Percentiles rank a stretch among this genome's conserved stretches.
Evolutionary conservation across 345 rosid species (phyloP).

Genomic region (Eucalyptus brandiana): DNA sequence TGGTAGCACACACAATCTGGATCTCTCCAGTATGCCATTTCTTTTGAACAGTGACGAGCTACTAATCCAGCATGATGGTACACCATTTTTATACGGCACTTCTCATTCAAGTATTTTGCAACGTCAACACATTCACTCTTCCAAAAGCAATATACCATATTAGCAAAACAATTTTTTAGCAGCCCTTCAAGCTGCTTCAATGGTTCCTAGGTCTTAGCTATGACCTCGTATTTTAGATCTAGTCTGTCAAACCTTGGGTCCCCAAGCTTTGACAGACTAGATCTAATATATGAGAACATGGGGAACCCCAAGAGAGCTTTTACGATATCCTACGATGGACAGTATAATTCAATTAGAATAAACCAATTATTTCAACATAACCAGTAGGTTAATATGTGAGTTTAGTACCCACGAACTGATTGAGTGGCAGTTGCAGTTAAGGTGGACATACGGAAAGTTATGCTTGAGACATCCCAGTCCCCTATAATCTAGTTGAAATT

Average conservation of each 20-base stretch:
- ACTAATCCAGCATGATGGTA: slow-evolving; percentile 74
- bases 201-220: slow-evolving; percentile 60
- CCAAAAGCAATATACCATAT: slow-evolving; percentile 74
- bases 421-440: slow-evolving; percentile 88
- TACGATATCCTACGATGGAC: slow-evolving; percentile 48
- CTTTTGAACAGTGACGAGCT: slow-evolving; percentile 60
- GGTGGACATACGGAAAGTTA: slow-evolving; percentile 59
- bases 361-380: too few species aligned
- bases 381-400: too few species aligned
- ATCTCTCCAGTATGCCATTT: slow-evolving; percentile 78
- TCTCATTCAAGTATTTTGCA: slow-evolving; percentile 54
- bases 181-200: slow-evolving; percentile 74
- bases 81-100: slow-evolving; percentile 58
- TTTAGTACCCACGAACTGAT: slow-evolving; percentile 6
- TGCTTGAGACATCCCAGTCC: slow-evolving; percentile 73
- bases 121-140: slow-evolving; percentile 82
- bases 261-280: too few species aligned
- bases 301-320: slow-evolving; percentile 59
- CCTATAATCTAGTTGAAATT: slow-evolving; percentile 85
- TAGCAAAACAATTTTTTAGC: slow-evolving; percentile 23
- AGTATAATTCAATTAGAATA: too few species aligned
- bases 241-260: slow-evolving; percentile 49
- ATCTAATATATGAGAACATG: slow-evolving; percentile 20
- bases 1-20: slow-evolving; percentile 85
- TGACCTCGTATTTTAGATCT: slow-evolving; percentile 76